Evolutionary conservation across 441 rosid species (phyloP), one percentile per base, ranked within the genome.

Genomic region (Sinapis alba): DNA sequence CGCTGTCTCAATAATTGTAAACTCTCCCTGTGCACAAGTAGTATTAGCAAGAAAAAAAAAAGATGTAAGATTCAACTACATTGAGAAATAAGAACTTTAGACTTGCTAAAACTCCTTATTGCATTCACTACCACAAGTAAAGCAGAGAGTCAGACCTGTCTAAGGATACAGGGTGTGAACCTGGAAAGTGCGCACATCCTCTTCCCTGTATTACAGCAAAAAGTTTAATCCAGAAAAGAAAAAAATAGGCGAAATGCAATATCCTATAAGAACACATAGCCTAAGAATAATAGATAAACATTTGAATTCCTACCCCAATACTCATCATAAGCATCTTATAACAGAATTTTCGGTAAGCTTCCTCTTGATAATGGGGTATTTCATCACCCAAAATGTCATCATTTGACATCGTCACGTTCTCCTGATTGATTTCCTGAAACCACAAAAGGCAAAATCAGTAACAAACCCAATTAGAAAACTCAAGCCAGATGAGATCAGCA

Each of bases 141-240:
- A 54, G 45, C 47, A 63, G 43, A 65, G 67, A 57, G 18, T 56
- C 81, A 7, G 15, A 96, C 99, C 99, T 91, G 96, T 86, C 88
- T 71, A 96, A 91, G 38, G 99, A 96, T 67, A 96, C 99, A 38
- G 99, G 99, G 65, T 96, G 99, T 7, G 99, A 96, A 45, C 99
- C 99, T 7, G 99, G 99, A 75, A 96, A 96, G 27, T 85, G 96
- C 7, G 73, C 54, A 78, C 80, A 82, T 83, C 91, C 91, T 81
- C 96, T 84, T 79, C 77, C 88, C 98, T 96, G 87, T 71, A 78
- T 82, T 69, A 68, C 78, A 76, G 65, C 18, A n/a, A 43, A 12
- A 43, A 13, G n/a, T 43, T 43, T 43, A n/a, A 43, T 13, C 50
- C 50, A 43, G 50, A 12, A 38, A 38, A 38, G 3, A 15, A 43